Conservation (phyloP, 257 asterid genomes). For the Oldenlandia corymbosa region DNA sequence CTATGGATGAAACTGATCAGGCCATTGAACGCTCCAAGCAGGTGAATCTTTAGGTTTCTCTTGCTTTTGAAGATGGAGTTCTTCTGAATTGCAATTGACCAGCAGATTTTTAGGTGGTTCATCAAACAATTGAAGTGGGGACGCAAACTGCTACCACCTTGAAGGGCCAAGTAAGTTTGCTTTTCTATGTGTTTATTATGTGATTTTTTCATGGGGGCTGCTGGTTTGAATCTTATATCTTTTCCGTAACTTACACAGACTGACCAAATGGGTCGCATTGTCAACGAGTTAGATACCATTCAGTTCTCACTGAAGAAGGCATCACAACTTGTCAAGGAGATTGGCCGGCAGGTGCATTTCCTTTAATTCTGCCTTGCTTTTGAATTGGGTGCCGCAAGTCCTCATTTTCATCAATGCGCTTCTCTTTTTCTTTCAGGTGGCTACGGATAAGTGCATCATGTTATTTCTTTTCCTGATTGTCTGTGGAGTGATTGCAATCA, state of each 20-base stretch:
- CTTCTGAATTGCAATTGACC: constrained; percentile 17
- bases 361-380: constrained; percentile 4
- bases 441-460: constrained; percentile 96
- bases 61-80: constrained; percentile 19
- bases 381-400: constrained; percentile 1
- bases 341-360: constrained; percentile 79
- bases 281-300: constrained; percentile 90
- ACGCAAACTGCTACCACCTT: constrained; percentile 84
- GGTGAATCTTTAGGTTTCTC: constrained; percentile 32
- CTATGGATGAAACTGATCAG: constrained; percentile 98
- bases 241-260: constrained; percentile 40
- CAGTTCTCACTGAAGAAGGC: constrained; percentile 95
- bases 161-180: constrained; percentile 87
- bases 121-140: constrained; percentile 95
- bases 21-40: constrained; percentile 99
- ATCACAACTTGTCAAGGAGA: constrained; percentile 96
- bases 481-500: constrained; percentile 82
- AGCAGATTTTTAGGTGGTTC: constrained; percentile 66
- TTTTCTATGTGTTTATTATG: background rate
- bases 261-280: constrained; percentile 99
- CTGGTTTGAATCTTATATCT: constrained; percentile 16
- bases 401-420: constrained; percentile 11
- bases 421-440: constrained; percentile 55
- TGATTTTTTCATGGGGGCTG: constrained; percentile 11
- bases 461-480: constrained; percentile 78